Conservation (phyloP, 805 yeast genomes). For the Nakazawaea laoshanensis region DNA sequence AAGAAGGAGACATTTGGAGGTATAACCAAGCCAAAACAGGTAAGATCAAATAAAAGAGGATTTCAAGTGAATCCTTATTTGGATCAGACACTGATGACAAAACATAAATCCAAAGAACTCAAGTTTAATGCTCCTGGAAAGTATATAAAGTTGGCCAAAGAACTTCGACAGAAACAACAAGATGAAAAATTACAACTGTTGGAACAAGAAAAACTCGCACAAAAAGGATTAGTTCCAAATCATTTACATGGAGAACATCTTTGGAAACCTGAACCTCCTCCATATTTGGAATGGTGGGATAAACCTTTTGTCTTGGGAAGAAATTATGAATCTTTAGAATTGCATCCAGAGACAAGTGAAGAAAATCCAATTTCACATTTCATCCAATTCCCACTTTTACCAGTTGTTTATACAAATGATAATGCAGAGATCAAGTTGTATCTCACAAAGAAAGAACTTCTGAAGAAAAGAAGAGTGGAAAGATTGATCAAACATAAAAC, state of each 20-base stretch:
- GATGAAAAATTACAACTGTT: constrained; percentile 23
- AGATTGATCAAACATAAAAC: constrained; percentile 59
- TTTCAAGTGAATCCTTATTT: constrained; percentile 24
- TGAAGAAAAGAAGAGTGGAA: constrained; percentile 62
- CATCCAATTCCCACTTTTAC: constrained; percentile 70
- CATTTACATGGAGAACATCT: constrained; percentile 45
- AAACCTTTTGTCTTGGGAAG: constrained; percentile 35
- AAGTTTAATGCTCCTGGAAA: constrained; percentile 58
- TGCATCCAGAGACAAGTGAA: constrained; percentile 27
- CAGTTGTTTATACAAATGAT: constrained; percentile 16
- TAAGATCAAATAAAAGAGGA: constrained; percentile 12
- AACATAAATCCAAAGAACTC: constrained; percentile 27
- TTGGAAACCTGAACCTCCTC: constrained; percentile 43
- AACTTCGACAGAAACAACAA: constrained; percentile 30
- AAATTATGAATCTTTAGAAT: constrained; percentile 26
- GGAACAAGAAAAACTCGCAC: constrained; percentile 17
- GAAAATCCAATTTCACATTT: constrained; percentile 54
- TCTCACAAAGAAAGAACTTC: constrained; percentile 71
- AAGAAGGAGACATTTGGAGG: background rate
- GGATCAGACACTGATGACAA: constrained; percentile 14
- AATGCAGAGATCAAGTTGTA: constrained; percentile 28
- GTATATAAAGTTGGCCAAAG: constrained; percentile 45
- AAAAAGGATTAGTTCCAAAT: constrained; percentile 40
- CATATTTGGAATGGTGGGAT: constrained; percentile 89
- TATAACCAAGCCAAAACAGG: background rate